phyloP scores from a whole-genome alignment of 75 land plant species.

The Cunninghamia lanceolata region DNA sequence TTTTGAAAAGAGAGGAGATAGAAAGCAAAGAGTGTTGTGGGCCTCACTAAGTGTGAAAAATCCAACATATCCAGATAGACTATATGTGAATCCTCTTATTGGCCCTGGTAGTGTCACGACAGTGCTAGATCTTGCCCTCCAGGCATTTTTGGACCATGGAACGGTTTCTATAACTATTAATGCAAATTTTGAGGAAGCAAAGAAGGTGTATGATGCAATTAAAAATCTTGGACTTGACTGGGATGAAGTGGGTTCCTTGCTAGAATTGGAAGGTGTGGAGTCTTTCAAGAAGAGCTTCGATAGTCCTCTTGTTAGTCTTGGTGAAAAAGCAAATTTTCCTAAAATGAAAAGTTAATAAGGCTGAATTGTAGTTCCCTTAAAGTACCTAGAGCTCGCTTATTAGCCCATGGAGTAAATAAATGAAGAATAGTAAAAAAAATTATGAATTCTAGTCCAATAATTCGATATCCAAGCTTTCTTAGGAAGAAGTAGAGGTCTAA shows the following conservation, averaged over 20 bases:
- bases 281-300: slow-evolving; percentile 93
- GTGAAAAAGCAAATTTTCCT: slow-evolving; percentile 74
- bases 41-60: slow-evolving; percentile 98
- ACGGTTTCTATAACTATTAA: slow-evolving; percentile 87
- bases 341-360: slow-evolving; percentile 18
- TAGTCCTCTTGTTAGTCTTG: slow-evolving; percentile 67
- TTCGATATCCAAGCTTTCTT: neutral
- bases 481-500: neutral
- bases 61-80: slow-evolving; percentile 92
- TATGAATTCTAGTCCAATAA: neutral
- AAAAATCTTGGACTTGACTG: slow-evolving; percentile 87
- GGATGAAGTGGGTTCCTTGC: slow-evolving; percentile 72
- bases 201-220: slow-evolving; percentile 67
- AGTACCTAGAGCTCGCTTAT: neutral
- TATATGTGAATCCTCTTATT: slow-evolving; percentile 90
- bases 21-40: slow-evolving; percentile 94
- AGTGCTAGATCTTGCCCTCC: slow-evolving; percentile 96
- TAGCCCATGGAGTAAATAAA: neutral
- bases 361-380: neutral
- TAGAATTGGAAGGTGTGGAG: slow-evolving; percentile 87
- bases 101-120: slow-evolving; percentile 98
- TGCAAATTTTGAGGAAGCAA: slow-evolving; percentile 69
- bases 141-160: slow-evolving; percentile 93
- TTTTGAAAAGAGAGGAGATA: slow-evolving; percentile 84
- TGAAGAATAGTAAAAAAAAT: neutral